These are phyloP conservation scores for Caloboletus inedulis DNA, from an alignment of 1,284 basidiomycete genomes.

Conservation along the genomic window DNA sequence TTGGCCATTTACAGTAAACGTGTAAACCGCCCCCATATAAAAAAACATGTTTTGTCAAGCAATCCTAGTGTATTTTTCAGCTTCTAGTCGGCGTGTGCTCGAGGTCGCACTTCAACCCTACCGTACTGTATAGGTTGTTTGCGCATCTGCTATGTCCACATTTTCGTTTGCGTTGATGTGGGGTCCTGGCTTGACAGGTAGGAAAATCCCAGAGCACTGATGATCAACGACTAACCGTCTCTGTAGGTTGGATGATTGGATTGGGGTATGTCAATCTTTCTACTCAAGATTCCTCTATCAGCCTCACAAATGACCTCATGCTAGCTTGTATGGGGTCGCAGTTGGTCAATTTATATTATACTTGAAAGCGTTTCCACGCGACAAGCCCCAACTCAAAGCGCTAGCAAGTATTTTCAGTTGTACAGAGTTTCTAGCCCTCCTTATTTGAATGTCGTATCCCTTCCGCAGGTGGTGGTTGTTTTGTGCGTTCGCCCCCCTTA, in stretches of 20 bases:
- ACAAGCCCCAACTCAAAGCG: conserved; percentile 8
- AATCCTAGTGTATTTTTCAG: no score
- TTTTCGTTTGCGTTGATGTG: neutral
- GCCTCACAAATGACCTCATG: neutral
- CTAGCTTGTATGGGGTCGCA: conserved; percentile 19
- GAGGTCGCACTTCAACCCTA: neutral
- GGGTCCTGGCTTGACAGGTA: conserved; percentile 19
- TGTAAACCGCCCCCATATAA: no score
- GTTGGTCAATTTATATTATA: conserved; percentile 21
- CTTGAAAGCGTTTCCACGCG: conserved; percentile 16
- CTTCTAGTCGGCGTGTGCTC: neutral
- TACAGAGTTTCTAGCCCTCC: neutral
- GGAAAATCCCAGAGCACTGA: no score
- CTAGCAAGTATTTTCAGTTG: conserved; percentile 8
- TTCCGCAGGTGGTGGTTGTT: conserved; percentile 9
- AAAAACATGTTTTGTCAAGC: no score
- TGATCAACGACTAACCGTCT: neutral
- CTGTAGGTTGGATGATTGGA: conserved; percentile 9
- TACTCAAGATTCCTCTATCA: neutral
- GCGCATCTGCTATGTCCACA: neutral
- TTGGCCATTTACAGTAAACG: no score
- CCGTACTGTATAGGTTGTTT: neutral
- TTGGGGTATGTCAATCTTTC: conserved; percentile 3
- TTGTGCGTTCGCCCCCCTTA: conserved; percentile 10
- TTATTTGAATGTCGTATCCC: neutral